phyloP scores from a whole-genome alignment of 768 basidiomycete genomes.

The Erythrobasidium yunnanense region DNA sequence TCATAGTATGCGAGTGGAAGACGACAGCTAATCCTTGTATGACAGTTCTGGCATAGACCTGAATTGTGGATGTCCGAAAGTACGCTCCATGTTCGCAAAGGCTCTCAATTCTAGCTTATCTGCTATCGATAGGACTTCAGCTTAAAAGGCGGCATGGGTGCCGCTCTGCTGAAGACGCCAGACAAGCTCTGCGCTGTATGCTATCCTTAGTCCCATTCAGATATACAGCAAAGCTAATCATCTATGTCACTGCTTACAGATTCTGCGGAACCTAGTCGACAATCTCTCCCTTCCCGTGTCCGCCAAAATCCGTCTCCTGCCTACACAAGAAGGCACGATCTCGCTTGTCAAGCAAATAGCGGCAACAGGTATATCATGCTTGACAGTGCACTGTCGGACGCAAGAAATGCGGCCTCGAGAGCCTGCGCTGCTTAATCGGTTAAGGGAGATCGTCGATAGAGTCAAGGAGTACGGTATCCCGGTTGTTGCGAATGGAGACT shows the following conservation, averaged over 20 bases:
- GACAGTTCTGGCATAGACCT: constrained; percentile 73
- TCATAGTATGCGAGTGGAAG: not conserved
- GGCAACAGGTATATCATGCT: constrained; percentile 69
- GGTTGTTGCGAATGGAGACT: constrained; percentile 90
- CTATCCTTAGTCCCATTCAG: not conserved
- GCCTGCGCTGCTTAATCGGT: constrained; percentile 61
- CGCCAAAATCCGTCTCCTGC: constrained; percentile 82
- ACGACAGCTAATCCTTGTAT: not conserved
- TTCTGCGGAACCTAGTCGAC: constrained; percentile 65
- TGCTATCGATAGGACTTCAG: constrained; percentile 30
- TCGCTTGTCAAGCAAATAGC: constrained; percentile 79
- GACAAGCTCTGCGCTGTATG: constrained; percentile 59
- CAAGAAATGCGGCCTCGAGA: constrained; percentile 78
- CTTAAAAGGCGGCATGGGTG: constrained; percentile 71
- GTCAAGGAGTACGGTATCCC: constrained; percentile 60
- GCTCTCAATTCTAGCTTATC: not conserved
- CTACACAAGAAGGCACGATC: constrained; percentile 74
- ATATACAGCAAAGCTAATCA: not conserved
- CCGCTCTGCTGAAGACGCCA: constrained; percentile 81
- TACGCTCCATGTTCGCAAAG: not conserved
- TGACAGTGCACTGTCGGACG: constrained; percentile 94
- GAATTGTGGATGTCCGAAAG: constrained; percentile 71
- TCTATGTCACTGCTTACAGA: constrained; percentile 44
- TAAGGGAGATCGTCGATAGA: constrained; percentile 75
- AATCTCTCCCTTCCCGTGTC: constrained; percentile 78